Conservation (phyloP, 2,329 filamentous ascomycete species). For the Xylaria sp. region DNA sequence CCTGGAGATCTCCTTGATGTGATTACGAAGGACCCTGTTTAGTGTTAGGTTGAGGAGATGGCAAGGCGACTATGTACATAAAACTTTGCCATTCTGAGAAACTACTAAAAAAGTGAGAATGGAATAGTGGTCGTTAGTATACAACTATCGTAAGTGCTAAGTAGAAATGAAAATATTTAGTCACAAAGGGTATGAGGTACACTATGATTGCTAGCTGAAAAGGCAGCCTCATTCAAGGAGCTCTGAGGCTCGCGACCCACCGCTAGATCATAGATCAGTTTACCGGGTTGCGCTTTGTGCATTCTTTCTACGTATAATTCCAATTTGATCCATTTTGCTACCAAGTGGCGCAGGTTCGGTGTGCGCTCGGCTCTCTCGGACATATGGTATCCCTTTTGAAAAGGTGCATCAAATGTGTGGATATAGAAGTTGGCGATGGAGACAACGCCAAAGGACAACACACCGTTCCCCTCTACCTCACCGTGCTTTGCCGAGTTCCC, state of each 20-base stretch:
- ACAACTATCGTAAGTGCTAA: background rate
- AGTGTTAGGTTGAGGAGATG: conserved; percentile 34
- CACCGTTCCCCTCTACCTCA: conserved; percentile 23
- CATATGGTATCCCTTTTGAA: conserved; percentile 10
- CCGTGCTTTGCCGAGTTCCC: conserved; percentile 10
- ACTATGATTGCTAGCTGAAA: background rate
- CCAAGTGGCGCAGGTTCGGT: conserved; percentile 31
- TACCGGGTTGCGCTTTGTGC: background rate
- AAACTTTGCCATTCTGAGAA: conserved; percentile 17
- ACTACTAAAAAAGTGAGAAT: conserved; percentile 15
- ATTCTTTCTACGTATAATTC: conserved; percentile 1
- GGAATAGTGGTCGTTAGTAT: background rate
- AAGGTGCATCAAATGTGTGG: conserved; percentile 18
- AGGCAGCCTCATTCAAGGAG: conserved; percentile 2
- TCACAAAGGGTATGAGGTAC: background rate
- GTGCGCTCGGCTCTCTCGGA: conserved; percentile 31
- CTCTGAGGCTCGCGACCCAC: conserved; percentile 1
- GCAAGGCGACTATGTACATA: conserved; percentile 21
- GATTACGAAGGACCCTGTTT: conserved; percentile 36
- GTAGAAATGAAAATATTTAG: background rate
- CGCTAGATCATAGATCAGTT: background rate
- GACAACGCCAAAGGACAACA: conserved; percentile 20
- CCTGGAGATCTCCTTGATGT: conserved; percentile 44
- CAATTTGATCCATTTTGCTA: conserved; percentile 1
- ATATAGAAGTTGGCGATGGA: conserved; percentile 14